These are phyloP conservation scores for Discostella stelligera DNA, from an alignment of 352 stramenopile species.

Conservation along the genomic window DNA sequence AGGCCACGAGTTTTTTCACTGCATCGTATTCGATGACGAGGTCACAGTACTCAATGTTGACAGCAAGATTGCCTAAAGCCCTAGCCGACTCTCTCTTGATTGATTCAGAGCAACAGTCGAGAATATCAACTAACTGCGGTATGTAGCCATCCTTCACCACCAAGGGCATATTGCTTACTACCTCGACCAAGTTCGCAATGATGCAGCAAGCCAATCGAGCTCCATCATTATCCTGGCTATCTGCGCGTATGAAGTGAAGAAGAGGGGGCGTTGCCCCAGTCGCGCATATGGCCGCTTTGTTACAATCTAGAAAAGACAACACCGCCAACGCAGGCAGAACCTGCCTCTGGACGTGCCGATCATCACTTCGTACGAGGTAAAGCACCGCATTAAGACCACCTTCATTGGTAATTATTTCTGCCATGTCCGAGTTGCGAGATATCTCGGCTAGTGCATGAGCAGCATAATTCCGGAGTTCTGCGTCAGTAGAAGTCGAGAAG, in stretches of 20 bases:
- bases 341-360: conserved; percentile 87
- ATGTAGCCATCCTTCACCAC: conserved; percentile 89
- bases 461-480: conserved; percentile 93
- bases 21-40: conserved; percentile 88
- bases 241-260: conserved; percentile 83
- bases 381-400: conserved; percentile 94
- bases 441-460: conserved; percentile 94
- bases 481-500: conserved; percentile 90
- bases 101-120: conserved; percentile 72
- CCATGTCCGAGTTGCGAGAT: conserved; percentile 91
- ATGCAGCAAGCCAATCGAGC: conserved; percentile 91
- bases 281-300: conserved; percentile 93
- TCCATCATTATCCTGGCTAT: conserved; percentile 80
- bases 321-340: conserved; percentile 56
- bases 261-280: conserved; percentile 89
- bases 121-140: conserved; percentile 84
- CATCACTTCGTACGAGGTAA: conserved; percentile 91
- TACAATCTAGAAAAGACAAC: conserved; percentile 83
- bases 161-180: conserved; percentile 90
- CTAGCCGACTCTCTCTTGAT: conserved; percentile 91
- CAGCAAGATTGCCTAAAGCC: conserved; percentile 91
- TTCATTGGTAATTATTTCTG: conserved; percentile 92
- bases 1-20: conserved; percentile 85
- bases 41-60: conserved; percentile 93
- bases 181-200: conserved; percentile 92